A percentile compares a stretch with the other conserved stretches of the same genome.
Conservation (phyloP, 169 alveolate species). For the Amoebophrya sp. region DNA sequence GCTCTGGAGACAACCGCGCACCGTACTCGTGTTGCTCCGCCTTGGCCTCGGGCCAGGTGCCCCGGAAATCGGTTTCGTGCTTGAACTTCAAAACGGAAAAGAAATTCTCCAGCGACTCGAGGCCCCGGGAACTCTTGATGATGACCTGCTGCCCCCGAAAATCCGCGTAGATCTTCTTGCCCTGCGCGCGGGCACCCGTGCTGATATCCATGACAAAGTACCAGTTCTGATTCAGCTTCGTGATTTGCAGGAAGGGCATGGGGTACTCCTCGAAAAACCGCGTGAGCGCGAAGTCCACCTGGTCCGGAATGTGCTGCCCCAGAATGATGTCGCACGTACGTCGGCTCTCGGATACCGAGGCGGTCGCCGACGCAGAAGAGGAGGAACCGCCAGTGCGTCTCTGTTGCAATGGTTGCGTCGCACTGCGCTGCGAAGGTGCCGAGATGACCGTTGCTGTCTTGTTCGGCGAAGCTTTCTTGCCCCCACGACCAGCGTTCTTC, state of each 20-base stretch:
- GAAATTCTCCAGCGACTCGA: neutral
- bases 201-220: neutral
- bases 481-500: too few relatives aligned
- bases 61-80: neutral
- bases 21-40: neutral
- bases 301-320: conserved; percentile 2
- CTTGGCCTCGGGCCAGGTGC: neutral
- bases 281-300: neutral
- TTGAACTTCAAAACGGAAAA: neutral
- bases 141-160: neutral
- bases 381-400: too few relatives aligned
- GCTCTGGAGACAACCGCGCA: neutral
- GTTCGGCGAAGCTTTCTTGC: too few relatives aligned
- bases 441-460: too few relatives aligned
- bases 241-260: neutral
- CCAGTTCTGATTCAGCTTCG: neutral
- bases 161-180: neutral
- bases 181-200: neutral
- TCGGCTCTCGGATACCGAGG: too few relatives aligned
- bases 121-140: neutral
- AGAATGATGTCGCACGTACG: too few relatives aligned
- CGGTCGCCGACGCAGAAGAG: too few relatives aligned
- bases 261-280: conserved; percentile 21
- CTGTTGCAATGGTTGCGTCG: too few relatives aligned
- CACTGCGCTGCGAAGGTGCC: too few relatives aligned